A percentile compares a stretch with the other conserved stretches of the same genome.
These are phyloP conservation scores for Pleurotus ostreatus DNA, from an alignment of 768 basidiomycete genomes.

Conservation along the genomic window DNA sequence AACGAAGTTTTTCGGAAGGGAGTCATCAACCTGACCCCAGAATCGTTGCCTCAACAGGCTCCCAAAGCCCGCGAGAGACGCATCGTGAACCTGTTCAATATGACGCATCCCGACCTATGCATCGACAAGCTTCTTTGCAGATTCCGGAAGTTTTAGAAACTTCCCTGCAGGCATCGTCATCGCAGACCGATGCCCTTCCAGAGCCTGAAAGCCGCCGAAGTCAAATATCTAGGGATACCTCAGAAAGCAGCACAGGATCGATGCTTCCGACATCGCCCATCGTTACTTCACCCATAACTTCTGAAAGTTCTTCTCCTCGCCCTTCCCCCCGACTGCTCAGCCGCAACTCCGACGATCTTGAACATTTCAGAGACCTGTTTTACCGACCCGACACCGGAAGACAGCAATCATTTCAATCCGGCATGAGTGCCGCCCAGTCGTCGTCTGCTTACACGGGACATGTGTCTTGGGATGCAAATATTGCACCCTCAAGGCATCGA, in stretches of 20 bases:
- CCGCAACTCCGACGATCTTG: constrained; percentile 57
- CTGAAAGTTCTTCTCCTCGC: constrained; percentile 32
- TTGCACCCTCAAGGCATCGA: constrained; percentile 24
- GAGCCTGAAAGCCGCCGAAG: constrained; percentile 1
- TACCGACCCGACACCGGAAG: constrained; percentile 42
- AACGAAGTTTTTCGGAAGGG: background rate
- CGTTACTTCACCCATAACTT: constrained; percentile 14
- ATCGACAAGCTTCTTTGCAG: constrained; percentile 15
- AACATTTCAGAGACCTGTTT: constrained; percentile 73
- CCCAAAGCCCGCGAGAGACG: constrained; percentile 6
- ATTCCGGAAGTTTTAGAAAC: constrained; percentile 3
- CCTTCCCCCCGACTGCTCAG: constrained; percentile 53
- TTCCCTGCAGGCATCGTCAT: background rate
- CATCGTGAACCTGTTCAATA: constrained; percentile 32
- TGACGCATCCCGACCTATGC: constrained; percentile 26
- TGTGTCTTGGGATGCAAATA: constrained; percentile 27
- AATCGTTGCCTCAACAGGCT: background rate
- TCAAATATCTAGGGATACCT: constrained; percentile 1
- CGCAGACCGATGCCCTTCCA: constrained; percentile 8
- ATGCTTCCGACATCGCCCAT: constrained; percentile 11
- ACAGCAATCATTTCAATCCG: constrained; percentile 11
- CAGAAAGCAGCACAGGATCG: constrained; percentile 8
- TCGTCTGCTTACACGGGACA: constrained; percentile 21
- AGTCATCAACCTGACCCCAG: background rate
- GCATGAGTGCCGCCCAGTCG: constrained; percentile 20